Percentiles rank a stretch among this genome's conserved stretches.
These are phyloP conservation scores for Phytophthora constricta DNA, from an alignment of 352 stramenopile species.

Conservation along the genomic window DNA sequence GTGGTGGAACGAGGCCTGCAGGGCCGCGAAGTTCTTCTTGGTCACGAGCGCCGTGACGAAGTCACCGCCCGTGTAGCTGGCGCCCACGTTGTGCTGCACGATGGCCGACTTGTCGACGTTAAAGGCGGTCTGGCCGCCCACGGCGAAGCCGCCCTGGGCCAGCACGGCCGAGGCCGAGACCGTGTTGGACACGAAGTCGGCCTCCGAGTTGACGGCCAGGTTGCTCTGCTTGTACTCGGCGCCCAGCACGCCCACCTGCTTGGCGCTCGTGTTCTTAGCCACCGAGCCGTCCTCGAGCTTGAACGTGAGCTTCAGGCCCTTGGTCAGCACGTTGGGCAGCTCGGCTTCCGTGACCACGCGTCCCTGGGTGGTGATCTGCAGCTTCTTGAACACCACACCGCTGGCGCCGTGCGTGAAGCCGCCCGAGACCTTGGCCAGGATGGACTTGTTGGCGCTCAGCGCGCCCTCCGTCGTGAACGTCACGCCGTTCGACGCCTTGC, in stretches of 20 bases:
- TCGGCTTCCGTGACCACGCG: slow-evolving; percentile 81
- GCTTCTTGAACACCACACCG: slow-evolving; percentile 85
- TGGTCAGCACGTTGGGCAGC: slow-evolving; percentile 75
- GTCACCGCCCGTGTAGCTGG: slow-evolving; percentile 72
- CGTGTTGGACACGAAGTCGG: slow-evolving; percentile 79
- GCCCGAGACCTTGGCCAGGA: slow-evolving; percentile 81
- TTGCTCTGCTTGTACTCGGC: slow-evolving; percentile 83
- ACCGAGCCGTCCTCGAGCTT: slow-evolving; percentile 86
- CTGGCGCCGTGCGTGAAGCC: slow-evolving; percentile 75
- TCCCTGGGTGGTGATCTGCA: slow-evolving; percentile 85
- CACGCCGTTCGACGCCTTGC: slow-evolving; percentile 76
- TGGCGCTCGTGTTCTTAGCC: slow-evolving; percentile 75
- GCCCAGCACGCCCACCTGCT: slow-evolving; percentile 76
- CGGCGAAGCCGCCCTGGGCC: slow-evolving; percentile 66
- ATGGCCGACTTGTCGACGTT: slow-evolving; percentile 84
- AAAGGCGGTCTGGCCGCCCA: slow-evolving; percentile 78
- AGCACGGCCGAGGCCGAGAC: slow-evolving; percentile 62
- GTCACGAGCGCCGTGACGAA: slow-evolving; percentile 76
- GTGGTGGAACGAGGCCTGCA: slow-evolving; percentile 88
- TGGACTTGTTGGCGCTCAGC: slow-evolving; percentile 84
- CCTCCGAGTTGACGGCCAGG: slow-evolving; percentile 75
- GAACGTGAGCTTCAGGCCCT: slow-evolving; percentile 83
- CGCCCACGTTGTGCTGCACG: slow-evolving; percentile 80
- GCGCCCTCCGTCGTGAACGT: slow-evolving; percentile 79
- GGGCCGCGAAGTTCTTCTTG: slow-evolving; percentile 83